Base-by-base conservation (phyloP, 768 basidiomycete species). In the Exsudoporus frostii region DNA sequence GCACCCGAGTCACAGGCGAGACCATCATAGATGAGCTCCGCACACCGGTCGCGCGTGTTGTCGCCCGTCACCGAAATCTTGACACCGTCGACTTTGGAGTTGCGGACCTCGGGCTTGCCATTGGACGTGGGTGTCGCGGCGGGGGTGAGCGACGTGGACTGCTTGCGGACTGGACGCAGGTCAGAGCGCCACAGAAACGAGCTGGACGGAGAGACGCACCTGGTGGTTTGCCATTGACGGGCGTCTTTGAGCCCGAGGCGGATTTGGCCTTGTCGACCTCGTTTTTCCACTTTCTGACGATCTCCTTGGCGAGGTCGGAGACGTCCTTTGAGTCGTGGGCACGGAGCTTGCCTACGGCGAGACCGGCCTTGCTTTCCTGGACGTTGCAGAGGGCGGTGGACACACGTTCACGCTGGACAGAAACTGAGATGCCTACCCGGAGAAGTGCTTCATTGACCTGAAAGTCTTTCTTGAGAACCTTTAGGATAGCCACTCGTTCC, bases 271-370 rank as follows among this genome's bases (percentile, higher is more conserved):
- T 84, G 54, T 93, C 92, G 32, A 96, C 94, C 55, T 87, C 86
- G 29, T 74, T 79, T 72, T 95, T 95, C 93, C 93, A 97, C 64
- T 86, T 88, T 71, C 85, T 90, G 45, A 97, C 94, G 41, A 95
- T 76, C 59, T 92, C 92, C 70, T 95, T 96, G 17, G 94, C 91
- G 7, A 90, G 74, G 58, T 91, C 88, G 8, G 90, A 69, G 9
- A 97, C 84, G 11, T 84, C 79, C 63, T 87, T 90, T 13, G 80
- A 74, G 1, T 79, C 73, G 69, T 93, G 87, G 29, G 79, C 77
- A 43, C 93, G 82, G 17, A 95, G 79, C 74, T 95, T 95, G 48
- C 92, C 92, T 3, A 97, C 92, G 0, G 92, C 89, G n/a, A 96
- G 73, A 45, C 93, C 93, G 4, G 86, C 88, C 71, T 89, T 94